phyloP scores from a whole-genome alignment of 352 stramenopile genomes.

The Phytophthora cactorum region DNA sequence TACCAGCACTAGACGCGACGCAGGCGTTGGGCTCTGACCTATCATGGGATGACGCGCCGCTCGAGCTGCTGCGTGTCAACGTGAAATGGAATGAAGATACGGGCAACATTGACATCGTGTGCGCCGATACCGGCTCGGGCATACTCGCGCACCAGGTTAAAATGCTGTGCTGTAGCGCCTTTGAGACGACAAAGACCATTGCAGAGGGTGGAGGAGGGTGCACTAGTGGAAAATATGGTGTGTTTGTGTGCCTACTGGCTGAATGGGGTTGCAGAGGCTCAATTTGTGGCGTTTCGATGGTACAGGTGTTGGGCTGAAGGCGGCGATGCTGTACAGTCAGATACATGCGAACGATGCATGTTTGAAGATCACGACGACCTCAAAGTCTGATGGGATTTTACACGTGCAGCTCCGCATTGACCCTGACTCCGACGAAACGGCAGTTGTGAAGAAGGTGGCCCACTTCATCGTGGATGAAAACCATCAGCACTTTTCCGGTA shows the following conservation, averaged over 20 bases:
- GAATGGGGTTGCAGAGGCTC: neutral
- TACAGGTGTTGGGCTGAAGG: conserved; percentile 77
- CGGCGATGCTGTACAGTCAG: conserved; percentile 78
- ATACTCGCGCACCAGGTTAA: conserved; percentile 71
- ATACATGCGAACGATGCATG: conserved; percentile 42
- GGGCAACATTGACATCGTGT: conserved; percentile 67
- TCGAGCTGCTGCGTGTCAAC: conserved; percentile 56
- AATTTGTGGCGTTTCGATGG: conserved; percentile 2
- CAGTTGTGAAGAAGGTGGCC: conserved; percentile 61
- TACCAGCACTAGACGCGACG: conserved; percentile 69
- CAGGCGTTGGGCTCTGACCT: conserved; percentile 23
- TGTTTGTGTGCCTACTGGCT: neutral
- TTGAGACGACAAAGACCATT: conserved; percentile 67
- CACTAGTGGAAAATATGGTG: conserved; percentile 74
- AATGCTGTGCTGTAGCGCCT: conserved; percentile 69
- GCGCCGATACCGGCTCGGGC: conserved; percentile 74
- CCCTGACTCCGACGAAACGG: conserved; percentile 58
- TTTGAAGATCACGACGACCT: conserved; percentile 71
- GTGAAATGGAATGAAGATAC: conserved; percentile 37
- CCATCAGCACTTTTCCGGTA: conserved; percentile 78
- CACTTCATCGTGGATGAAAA: conserved; percentile 68
- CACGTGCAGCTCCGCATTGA: conserved; percentile 78
- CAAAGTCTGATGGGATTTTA: conserved; percentile 64
- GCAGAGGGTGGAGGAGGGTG: conserved; percentile 1
- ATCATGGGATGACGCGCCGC: conserved; percentile 32